These are phyloP conservation scores for Macrotyloma uniflorum DNA, from an alignment of 306 rosid species.

Conservation along the genomic window DNA sequence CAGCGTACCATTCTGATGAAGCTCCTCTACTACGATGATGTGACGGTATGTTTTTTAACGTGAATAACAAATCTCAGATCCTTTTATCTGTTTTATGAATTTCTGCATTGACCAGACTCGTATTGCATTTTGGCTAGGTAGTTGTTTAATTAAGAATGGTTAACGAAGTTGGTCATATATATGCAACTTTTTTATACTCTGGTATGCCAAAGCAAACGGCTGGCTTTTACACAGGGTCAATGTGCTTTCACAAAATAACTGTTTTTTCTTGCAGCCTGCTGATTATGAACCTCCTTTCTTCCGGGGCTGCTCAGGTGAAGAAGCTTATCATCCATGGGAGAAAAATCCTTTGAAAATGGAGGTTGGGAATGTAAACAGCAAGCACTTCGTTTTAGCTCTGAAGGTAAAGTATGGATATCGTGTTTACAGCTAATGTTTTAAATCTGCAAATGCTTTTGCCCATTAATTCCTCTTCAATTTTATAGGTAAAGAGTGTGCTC, in stretches of 20 bases:
- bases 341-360: conserved; percentile 92
- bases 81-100: conserved; percentile 1
- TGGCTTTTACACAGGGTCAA: not conserved
- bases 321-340: conserved; percentile 74
- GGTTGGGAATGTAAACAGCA: conserved; percentile 96
- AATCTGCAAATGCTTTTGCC: conserved; percentile 6
- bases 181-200: conserved; percentile 2
- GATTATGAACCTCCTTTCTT: conserved; percentile 99
- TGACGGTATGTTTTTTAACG: conserved; percentile 64
- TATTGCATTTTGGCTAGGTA: not conserved
- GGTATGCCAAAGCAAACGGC: conserved; percentile 7
- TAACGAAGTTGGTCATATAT: conserved; percentile 7
- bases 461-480: conserved; percentile 18
- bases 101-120: conserved; percentile 8
- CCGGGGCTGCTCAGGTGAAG: conserved; percentile 78
- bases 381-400: conserved; percentile 89
- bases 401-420: conserved; percentile 63
- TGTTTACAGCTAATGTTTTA: conserved; percentile 10
- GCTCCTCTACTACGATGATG: conserved; percentile 84
- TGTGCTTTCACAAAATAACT: not conserved
- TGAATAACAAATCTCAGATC: conserved; percentile 9
- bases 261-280: conserved; percentile 70
- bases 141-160: conserved; percentile 30
- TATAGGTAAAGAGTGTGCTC: conserved; percentile 59
- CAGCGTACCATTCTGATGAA: conserved; percentile 98